Base-by-base conservation (phyloP, 306 rosid species). In the Cucumis cinereus region DNA sequence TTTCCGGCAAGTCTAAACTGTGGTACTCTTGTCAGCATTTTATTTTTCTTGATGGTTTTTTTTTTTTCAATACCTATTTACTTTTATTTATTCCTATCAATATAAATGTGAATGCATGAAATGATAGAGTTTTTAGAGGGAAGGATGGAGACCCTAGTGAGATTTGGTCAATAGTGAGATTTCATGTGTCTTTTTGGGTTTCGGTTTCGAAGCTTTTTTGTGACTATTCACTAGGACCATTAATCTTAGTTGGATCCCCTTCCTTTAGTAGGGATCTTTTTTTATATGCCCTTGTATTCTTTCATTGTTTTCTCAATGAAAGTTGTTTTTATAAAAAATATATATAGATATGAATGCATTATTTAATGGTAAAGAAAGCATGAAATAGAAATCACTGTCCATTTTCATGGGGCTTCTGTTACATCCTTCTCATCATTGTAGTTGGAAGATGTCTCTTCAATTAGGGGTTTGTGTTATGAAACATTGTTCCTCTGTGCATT, bases 401-500 rank as follows among this genome's bases (percentile, higher is more conserved):
- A 23, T 68, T 68, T 47, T 4, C 2, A 22, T 16, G 47, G 55
- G 74, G 13, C 13, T 23, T 47, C 1, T 16, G 40, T 71, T 49
- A 16, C 16, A 26, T 14, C 6, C 7, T 26, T 26, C 26, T 24
- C 16, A 49, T 71, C 23, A 17, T 71, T 47, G 59, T 70, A 67
- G 50, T 41, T 23, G 22, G 9, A 6, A 69, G 33, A 10, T 23
- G 54, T 66, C 73, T 22, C 55, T 50, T 69, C 13, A 69, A 47
- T 15, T 70, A 68, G 74, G 55, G 58, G 41, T 41, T 49, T 47
- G n/a, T 47, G 75, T 70, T 70, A 23, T 66, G 69, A 63, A 36
- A 64, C 15, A 5, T 19, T 0, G 69, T 16, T 62, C 22, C 69
- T 36, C 49, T 63, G 49, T 36, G 20, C 22, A 61, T 15, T 17